A percentile compares a stretch with the other conserved stretches of the same genome.
These are phyloP conservation scores for Pleurotus platypus DNA, from an alignment of 768 basidiomycete genomes.

Conservation along the genomic window DNA sequence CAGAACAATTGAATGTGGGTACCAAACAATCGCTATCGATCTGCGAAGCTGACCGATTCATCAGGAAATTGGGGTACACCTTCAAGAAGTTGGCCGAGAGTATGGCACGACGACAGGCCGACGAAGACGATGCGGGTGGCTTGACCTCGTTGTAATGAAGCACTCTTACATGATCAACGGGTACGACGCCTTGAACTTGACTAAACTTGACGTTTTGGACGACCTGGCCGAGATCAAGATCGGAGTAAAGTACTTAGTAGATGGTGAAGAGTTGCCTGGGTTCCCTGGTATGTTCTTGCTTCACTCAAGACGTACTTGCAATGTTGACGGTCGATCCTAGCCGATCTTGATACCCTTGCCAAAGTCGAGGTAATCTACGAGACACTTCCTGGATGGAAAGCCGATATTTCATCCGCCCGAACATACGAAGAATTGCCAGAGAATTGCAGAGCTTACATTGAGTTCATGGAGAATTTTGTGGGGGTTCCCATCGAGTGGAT, in stretches of 20 bases:
- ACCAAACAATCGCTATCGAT: neutral
- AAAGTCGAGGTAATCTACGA: constrained; percentile 83
- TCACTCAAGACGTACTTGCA: too few species aligned
- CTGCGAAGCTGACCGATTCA: neutral
- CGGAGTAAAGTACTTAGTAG: constrained; percentile 72
- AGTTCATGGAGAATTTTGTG: constrained; percentile 78
- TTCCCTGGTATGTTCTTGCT: constrained; percentile 72
- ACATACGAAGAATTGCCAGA: constrained; percentile 76
- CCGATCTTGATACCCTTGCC: constrained; percentile 80
- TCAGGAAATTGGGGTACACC: constrained; percentile 76
- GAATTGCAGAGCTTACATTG: constrained; percentile 82
- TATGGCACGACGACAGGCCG: constrained; percentile 93
- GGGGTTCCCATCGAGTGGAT: constrained; percentile 85
- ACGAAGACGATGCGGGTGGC: constrained; percentile 92
- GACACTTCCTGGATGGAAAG: constrained; percentile 90
- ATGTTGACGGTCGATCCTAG: constrained; percentile 21
- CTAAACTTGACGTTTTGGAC: constrained; percentile 94
- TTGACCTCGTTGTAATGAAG: constrained; percentile 92
- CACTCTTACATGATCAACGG: constrained; percentile 95
- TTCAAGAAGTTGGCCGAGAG: constrained; percentile 93
- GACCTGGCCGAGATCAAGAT: constrained; percentile 83
- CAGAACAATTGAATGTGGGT: constrained; percentile 86
- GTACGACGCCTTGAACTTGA: constrained; percentile 90
- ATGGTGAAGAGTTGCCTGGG: constrained; percentile 73
- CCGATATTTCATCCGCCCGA: constrained; percentile 60